Conservation (phyloP, 805 yeast genomes). For the Dipodascopsis tothii region DNA sequence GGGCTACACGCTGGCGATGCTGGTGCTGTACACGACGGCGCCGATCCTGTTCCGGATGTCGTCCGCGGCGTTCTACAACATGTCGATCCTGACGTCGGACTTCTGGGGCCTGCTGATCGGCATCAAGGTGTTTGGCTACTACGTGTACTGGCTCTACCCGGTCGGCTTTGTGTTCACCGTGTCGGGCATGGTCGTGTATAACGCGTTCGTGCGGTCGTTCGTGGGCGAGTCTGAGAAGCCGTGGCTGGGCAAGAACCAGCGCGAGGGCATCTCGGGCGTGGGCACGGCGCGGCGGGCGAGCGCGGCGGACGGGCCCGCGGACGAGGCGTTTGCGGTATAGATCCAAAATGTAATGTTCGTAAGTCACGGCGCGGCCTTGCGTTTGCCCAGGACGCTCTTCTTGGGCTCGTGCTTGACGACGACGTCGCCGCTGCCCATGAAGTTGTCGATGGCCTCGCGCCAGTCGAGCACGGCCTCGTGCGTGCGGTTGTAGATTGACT, state of each 20-base stretch:
- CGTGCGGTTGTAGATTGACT: constrained; percentile 19
- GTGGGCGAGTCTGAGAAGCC: constrained; percentile 39
- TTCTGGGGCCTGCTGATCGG: constrained; percentile 42
- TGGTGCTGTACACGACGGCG: constrained; percentile 36
- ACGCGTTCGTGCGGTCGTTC: constrained; percentile 32
- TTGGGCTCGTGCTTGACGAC: too few relatives aligned
- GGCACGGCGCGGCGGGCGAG: constrained; percentile 25
- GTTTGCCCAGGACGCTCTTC: too few relatives aligned
- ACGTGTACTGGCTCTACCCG: constrained; percentile 41
- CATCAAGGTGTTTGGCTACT: constrained; percentile 39
- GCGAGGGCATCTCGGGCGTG: constrained; percentile 31
- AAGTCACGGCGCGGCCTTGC: too few relatives aligned
- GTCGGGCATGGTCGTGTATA: constrained; percentile 37
- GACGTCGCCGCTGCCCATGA: too few relatives aligned
- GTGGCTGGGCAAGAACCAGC: constrained; percentile 35
- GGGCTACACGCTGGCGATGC: constrained; percentile 38
- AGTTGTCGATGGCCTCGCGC: not conserved
- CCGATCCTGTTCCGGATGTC: constrained; percentile 41
- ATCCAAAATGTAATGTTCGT: too few relatives aligned
- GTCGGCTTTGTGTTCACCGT: constrained; percentile 40
- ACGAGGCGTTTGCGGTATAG: not conserved
- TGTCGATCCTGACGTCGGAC: constrained; percentile 39
- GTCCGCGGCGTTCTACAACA: constrained; percentile 41
- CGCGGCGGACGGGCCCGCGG: not conserved
- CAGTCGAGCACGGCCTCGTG: not conserved